Evolutionary conservation across 2,329 filamentous ascomycete species (phyloP), one percentile per base, ranked within the genome.

Genomic region (Exserohilum rostratum): DNA sequence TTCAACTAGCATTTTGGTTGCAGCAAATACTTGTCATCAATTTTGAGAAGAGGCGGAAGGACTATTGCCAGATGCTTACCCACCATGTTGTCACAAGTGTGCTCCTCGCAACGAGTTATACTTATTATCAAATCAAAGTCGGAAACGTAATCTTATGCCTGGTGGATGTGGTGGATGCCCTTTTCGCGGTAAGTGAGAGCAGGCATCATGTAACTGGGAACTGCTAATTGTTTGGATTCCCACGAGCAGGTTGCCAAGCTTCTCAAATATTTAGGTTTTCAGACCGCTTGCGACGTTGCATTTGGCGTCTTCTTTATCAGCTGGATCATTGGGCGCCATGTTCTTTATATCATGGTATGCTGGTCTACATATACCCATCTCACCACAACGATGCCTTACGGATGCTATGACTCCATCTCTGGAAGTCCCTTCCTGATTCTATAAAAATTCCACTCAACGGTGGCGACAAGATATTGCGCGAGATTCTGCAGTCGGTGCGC

Each of bases 21-120:
- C 93, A 98, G 78, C 93, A 96, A 78, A 90, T 98, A 61, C 81
- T 97, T 29, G 91, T 97, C 53, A 91, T 98, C 73, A 89, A 97
- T 77, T 92, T 98, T 56, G 95, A 99, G 77, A 90, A 96, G 77
- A 87, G 90, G 62, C 86, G 95, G 69, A 98, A 98, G 79, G 95
- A 99, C 68, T 89, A 97, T 77, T 90, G 87, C 80, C 93, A 98
- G 77, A 98, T 98, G 95, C 87, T 98, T 64, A 88, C 87, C 15
- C 95, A 98, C 76, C 95, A 99, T 78, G 85, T 97, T 71, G 87
- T 98, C 72, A 99, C 95, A 17, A 90, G 88, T 68, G 80, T 82
- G 5, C 85, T 99, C 39, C 87, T 99, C 61, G 87, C 87, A 53
- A 84, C 87, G 29, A 93, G 90, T 61, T 98, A 98, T 74, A 85